A percentile compares a stretch with the other conserved stretches of the same genome.
Conservation (phyloP, 2,329 filamentous ascomycete species). For the Trichophyton verrucosum region DNA sequence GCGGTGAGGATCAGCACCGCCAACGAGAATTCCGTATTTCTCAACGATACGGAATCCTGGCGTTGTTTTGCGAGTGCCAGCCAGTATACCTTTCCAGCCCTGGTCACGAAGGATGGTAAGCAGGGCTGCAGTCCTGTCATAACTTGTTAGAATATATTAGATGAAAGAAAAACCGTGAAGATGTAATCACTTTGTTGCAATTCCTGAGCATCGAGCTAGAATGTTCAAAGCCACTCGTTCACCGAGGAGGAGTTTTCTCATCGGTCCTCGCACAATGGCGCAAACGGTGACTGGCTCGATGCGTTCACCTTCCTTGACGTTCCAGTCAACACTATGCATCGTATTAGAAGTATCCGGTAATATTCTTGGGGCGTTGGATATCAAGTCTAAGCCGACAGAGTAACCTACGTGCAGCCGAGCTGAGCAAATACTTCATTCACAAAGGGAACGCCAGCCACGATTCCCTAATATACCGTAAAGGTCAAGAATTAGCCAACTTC, state of each 20-base stretch:
- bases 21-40: conserved; percentile 95
- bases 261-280: conserved; percentile 76
- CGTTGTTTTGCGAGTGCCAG: conserved; percentile 92
- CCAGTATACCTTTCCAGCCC: conserved; percentile 73
- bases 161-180: neutral
- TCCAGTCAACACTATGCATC: conserved; percentile 61
- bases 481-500: neutral
- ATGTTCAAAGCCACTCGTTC: conserved; percentile 89
- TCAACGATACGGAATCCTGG: conserved; percentile 91
- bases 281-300: conserved; percentile 54
- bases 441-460: conserved; percentile 86
- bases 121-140: conserved; percentile 32
- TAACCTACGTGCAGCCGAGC: conserved; percentile 59
- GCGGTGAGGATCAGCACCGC: conserved; percentile 80
- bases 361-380: neutral
- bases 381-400: neutral
- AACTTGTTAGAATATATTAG: conserved; percentile 11
- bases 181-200: conserved; percentile 53
- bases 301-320: conserved; percentile 58
- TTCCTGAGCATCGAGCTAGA: conserved; percentile 77
- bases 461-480: conserved; percentile 41
- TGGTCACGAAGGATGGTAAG: conserved; percentile 42
- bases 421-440: conserved; percentile 88
- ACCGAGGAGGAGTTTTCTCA: conserved; percentile 71
- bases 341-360: conserved; percentile 1